A percentile compares a stretch with the other conserved stretches of the same genome.
Evolutionary conservation across 345 rosid genomes (phyloP).

Genomic region (Melastoma malabathricum): DNA sequence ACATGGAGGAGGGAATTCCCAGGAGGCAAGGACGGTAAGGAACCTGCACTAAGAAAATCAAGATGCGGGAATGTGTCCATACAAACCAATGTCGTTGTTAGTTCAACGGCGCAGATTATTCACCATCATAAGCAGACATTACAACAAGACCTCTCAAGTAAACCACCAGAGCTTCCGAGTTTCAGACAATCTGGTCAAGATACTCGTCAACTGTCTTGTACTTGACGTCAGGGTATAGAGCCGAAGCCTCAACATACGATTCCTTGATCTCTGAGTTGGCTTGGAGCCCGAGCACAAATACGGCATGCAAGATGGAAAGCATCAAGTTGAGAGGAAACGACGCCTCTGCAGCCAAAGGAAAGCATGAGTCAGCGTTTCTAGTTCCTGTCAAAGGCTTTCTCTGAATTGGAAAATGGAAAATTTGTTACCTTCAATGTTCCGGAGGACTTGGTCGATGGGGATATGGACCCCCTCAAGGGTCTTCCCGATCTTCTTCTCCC

Average conservation of each 20-base stretch:
- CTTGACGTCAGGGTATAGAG: slow-evolving; percentile 8
- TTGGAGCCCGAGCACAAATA: slow-evolving; percentile 7
- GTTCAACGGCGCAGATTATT: no score
- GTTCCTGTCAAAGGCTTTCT: background rate
- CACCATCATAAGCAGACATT: no score
- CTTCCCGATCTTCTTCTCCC: slow-evolving; percentile 11
- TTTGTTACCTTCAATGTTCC: slow-evolving; percentile 3
- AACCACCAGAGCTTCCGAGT: background rate
- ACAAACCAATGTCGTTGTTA: no score
- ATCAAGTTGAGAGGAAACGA: background rate
- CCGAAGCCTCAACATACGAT: slow-evolving; percentile 7
- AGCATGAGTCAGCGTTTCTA: background rate
- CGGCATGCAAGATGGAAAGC: slow-evolving; percentile 1
- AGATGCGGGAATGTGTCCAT: no score
- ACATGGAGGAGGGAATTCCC: slow-evolving; percentile 24
- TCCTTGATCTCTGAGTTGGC: slow-evolving; percentile 7
- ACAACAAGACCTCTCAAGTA: no score
- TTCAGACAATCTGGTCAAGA: slow-evolving; percentile 4
- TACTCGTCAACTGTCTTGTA: slow-evolving; percentile 7
- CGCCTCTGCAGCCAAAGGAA: slow-evolving; percentile 4
- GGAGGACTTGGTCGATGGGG: slow-evolving; percentile 3
- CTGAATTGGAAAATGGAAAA: background rate
- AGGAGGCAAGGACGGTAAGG: slow-evolving; percentile 18
- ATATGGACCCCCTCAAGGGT: slow-evolving; percentile 6
- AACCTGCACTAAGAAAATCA: slow-evolving; percentile 42